phyloP scores from a whole-genome alignment of 1,139 yeast genomes.

The Hanseniaspora uvarum region DNA sequence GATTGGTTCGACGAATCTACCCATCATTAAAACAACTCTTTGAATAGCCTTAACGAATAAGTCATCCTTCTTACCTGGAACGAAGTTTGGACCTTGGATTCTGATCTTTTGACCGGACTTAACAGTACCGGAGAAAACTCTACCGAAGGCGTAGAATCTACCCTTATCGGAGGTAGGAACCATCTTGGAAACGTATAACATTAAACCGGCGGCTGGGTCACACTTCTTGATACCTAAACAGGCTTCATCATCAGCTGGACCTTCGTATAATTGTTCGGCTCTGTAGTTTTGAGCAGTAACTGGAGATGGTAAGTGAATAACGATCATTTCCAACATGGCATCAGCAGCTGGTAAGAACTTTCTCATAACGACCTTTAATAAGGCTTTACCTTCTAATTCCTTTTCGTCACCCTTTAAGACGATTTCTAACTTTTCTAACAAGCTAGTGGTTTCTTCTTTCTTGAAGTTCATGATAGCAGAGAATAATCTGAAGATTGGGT shows the following conservation, averaged over 20 bases:
- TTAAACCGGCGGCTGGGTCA: slow-evolving; percentile 96
- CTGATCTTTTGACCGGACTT: slow-evolving; percentile 98
- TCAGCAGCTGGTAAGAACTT: slow-evolving; percentile 99
- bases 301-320: slow-evolving; percentile 98
- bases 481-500: slow-evolving; percentile 97
- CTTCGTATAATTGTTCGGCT: slow-evolving; percentile 98
- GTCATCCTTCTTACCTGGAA: slow-evolving; percentile 96
- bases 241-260: slow-evolving; percentile 91
- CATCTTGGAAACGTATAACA: slow-evolving; percentile 99
- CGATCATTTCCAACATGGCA: slow-evolving; percentile 98
- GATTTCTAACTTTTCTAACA: slow-evolving; percentile 88
- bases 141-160: slow-evolving; percentile 99
- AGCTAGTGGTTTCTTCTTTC: slow-evolving; percentile 86
- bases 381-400: slow-evolving; percentile 97
- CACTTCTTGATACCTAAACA: slow-evolving; percentile 92
- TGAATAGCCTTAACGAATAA: slow-evolving; percentile 94
- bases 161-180: slow-evolving; percentile 99
- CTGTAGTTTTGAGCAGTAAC: slow-evolving; percentile 98
- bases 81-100: slow-evolving; percentile 99
- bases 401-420: slow-evolving; percentile 84
- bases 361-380: slow-evolving; percentile 97
- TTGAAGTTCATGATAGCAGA: slow-evolving; percentile 93
- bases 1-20: slow-evolving; percentile 94
- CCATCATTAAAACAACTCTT: slow-evolving; percentile 99
- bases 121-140: slow-evolving; percentile 99